A percentile compares a stretch with the other conserved stretches of the same genome.
These are phyloP conservation scores for Emmonsiellopsis sp. DNA, from an alignment of 2,329 filamentous ascomycete genomes.

Conservation along the genomic window DNA sequence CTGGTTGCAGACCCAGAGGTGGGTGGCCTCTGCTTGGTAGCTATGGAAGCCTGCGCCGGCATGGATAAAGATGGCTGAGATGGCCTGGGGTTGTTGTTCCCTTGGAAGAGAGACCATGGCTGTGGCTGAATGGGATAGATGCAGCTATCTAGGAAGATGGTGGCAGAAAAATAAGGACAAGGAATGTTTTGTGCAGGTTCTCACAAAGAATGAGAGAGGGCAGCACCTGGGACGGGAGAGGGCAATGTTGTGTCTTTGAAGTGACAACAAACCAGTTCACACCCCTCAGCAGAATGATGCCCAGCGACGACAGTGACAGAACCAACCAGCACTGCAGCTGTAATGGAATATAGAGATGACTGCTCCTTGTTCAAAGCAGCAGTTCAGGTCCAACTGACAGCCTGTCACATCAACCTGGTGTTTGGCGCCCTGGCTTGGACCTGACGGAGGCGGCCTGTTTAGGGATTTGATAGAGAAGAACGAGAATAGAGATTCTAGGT, in stretches of 20 bases:
- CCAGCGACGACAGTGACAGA: background rate
- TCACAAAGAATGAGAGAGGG: background rate
- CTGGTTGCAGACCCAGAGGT: slow-evolving; percentile 82
- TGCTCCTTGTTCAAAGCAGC: too few relatives aligned
- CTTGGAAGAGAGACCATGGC: background rate
- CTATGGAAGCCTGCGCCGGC: slow-evolving; percentile 94
- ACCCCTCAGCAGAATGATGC: background rate
- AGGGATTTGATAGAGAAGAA: too few relatives aligned
- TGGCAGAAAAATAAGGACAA: background rate
- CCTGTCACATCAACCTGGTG: too few relatives aligned
- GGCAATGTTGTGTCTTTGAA: background rate
- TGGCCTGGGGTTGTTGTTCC: slow-evolving; percentile 26
- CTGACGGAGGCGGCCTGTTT: too few relatives aligned
- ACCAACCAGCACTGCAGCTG: background rate
- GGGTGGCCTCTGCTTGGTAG: slow-evolving; percentile 69
- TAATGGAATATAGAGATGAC: too few relatives aligned
- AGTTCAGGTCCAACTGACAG: too few relatives aligned
- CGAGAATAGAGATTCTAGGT: too few relatives aligned
- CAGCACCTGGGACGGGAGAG: background rate
- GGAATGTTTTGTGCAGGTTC: background rate
- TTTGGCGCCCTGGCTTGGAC: too few relatives aligned
- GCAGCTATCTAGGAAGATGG: background rate
- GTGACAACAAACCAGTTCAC: background rate
- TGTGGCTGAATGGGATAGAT: background rate
- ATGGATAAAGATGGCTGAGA: slow-evolving; percentile 84